A percentile compares a stretch with the other conserved stretches of the same genome.
Evolutionary conservation across 495 filamentous ascomycete species (phyloP).

Genomic region (Annulohypoxylon bovei): DNA sequence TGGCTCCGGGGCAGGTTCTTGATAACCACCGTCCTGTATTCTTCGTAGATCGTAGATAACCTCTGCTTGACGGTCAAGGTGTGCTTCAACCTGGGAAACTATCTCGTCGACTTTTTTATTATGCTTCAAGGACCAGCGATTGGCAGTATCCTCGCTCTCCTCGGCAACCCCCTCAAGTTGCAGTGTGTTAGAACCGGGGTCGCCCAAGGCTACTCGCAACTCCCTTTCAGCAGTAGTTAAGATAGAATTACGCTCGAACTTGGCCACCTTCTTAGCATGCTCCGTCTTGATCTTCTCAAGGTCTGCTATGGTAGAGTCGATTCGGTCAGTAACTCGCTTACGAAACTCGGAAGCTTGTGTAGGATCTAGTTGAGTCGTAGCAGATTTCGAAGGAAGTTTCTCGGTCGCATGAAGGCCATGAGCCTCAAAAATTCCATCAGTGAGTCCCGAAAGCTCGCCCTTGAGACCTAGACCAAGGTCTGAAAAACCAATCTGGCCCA

Average conservation of each 20-base stretch:
- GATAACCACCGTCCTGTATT: constrained; percentile 74
- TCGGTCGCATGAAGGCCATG: constrained; percentile 68
- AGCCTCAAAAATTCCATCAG: constrained; percentile 75
- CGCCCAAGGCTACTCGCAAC: constrained; percentile 64
- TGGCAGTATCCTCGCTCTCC: constrained; percentile 61
- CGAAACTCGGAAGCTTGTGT: constrained; percentile 80
- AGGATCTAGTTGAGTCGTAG: constrained; percentile 69
- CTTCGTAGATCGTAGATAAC: constrained; percentile 71
- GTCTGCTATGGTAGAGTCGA: constrained; percentile 74
- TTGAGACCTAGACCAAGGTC: constrained; percentile 88
- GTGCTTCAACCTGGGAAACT: constrained; percentile 64
- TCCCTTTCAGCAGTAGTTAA: constrained; percentile 72
- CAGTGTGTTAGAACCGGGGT: constrained; percentile 68
- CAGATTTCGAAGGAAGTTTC: constrained; percentile 56
- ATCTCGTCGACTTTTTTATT: constrained; percentile 69
- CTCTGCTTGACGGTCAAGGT: constrained; percentile 64
- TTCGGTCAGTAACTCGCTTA: constrained; percentile 72
- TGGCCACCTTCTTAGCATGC: constrained; percentile 77
- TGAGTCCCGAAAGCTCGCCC: constrained; percentile 83
- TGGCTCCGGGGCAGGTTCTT: constrained; percentile 63
- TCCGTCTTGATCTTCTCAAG: constrained; percentile 82
- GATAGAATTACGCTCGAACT: constrained; percentile 71
- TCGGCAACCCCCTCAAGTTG: constrained; percentile 69
- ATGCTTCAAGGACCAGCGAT: constrained; percentile 55
- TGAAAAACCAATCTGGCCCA: constrained; percentile 82